These are phyloP conservation scores for Stygiomarasmius scandens DNA, from an alignment of 1,284 basidiomycete species.

Conservation along the genomic window DNA sequence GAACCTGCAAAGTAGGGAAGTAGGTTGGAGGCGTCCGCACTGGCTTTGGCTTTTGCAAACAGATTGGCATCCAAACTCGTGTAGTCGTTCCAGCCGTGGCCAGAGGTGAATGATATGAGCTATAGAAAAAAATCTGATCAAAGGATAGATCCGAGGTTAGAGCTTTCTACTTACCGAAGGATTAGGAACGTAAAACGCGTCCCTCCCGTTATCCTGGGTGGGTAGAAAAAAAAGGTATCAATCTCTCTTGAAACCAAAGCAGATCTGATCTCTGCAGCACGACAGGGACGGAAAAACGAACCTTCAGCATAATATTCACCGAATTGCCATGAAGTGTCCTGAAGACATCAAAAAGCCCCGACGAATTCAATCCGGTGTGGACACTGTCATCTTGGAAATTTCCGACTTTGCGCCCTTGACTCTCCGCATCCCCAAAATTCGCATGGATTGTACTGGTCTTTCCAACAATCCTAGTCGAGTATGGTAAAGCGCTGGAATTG, in stretches of 20 bases:
- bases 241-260: neutral
- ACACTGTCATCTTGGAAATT: constrained; percentile 21
- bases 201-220: constrained; percentile 38
- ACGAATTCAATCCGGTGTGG: constrained; percentile 32
- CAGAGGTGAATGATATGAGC: constrained; percentile 40
- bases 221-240: neutral
- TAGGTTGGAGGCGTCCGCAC: constrained; percentile 40
- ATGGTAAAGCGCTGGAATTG: constrained; percentile 36
- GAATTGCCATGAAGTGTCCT: constrained; percentile 39
- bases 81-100: constrained; percentile 38
- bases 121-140: constrained; percentile 15
- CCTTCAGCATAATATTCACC: constrained; percentile 42
- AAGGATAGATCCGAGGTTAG: neutral
- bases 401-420: constrained; percentile 20
- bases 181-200: constrained; percentile 40
- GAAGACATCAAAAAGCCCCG: constrained; percentile 28
- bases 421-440: constrained; percentile 17
- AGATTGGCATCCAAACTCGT: constrained; percentile 34
- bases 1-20: constrained; percentile 45
- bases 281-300: constrained; percentile 10
- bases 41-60: constrained; percentile 35
- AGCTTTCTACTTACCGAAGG: constrained; percentile 32
- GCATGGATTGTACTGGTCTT: constrained; percentile 25
- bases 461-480: constrained; percentile 30
- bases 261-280: neutral